These are phyloP conservation scores for Magnaporthiopsis incrustans DNA, from an alignment of 2,329 filamentous ascomycete genomes.

Conservation along the genomic window DNA sequence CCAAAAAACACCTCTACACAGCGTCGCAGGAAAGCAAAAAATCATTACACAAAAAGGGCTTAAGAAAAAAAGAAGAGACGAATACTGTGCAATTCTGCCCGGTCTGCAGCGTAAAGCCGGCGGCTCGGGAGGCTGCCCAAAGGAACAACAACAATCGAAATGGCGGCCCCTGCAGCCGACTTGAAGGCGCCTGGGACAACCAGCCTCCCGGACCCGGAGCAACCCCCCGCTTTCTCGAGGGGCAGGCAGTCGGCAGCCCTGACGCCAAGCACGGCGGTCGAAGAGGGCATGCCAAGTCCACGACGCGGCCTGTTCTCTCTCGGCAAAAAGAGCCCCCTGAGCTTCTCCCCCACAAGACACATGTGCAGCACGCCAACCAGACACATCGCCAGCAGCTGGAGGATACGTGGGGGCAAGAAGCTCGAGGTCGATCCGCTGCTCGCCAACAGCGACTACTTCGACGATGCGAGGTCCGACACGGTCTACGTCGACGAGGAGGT, in stretches of 20 bases:
- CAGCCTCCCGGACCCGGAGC: neutral
- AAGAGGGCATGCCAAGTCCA: neutral
- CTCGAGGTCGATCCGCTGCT: slow-evolving; percentile 8
- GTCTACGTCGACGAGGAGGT: slow-evolving; percentile 11
- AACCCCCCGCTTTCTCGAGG: neutral
- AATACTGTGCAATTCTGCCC: neutral
- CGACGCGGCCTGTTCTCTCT: neutral
- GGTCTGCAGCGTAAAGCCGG: neutral
- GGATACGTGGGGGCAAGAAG: slow-evolving; percentile 8
- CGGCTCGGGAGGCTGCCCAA: neutral
- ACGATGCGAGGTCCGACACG: slow-evolving; percentile 7
- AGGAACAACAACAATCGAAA: neutral
- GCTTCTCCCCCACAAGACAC: slow-evolving; percentile 11
- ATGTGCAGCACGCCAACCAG: slow-evolving; percentile 10
- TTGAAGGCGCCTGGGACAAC: neutral
- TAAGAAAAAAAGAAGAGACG: neutral
- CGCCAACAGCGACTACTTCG: slow-evolving; percentile 6
- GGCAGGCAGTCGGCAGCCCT: neutral
- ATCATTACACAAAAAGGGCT: neutral
- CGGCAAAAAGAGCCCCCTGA: neutral
- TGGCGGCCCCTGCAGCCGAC: neutral
- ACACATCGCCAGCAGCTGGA: slow-evolving; percentile 11
- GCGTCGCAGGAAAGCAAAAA: neutral
- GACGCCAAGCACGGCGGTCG: neutral
- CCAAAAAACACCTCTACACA: neutral